Evolutionary conservation across 192 early-diverging fungal genomes (phyloP), one percentile per base, ranked within the genome.

Genomic region (Rhizoclosmatium globosum): DNA sequence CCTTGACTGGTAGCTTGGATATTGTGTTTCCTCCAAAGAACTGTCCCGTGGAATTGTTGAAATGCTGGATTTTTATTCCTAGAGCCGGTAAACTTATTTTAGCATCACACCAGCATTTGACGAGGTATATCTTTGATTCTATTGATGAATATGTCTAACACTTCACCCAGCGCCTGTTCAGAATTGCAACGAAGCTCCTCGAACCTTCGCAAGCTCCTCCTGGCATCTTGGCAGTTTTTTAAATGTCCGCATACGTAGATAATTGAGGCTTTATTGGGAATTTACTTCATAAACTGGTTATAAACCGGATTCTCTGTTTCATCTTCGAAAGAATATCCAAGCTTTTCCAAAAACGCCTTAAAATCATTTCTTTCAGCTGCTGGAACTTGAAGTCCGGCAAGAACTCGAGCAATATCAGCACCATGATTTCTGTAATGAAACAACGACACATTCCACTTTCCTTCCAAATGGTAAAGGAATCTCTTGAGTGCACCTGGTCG

Each of bases 241-340:
- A n/a, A n/a, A n/a, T n/a, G n/a, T n/a, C n/a, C n/a, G n/a, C n/a
- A n/a, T n/a, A n/a, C n/a, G n/a, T n/a, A n/a, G n/a, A n/a, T n/a
- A n/a, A n/a, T n/a, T n/a, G n/a, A n/a, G n/a, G n/a, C n/a, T n/a
- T n/a, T n/a, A n/a, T n/a, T n/a, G n/a, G n/a, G n/a, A n/a, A n/a
- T n/a, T n/a, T n/a, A n/a, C n/a, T n/a, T n/a, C 7, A 82, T 47
- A 44, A 95, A 95, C 68, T 92, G 87, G 83, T 92, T 88, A 82
- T 94, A 95, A 4, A 94, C 91, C 3, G 90, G 87, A 79, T 96
- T 96, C 76, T 92, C 84, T 1, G 94, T 96, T 53, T 82, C 76
- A 44, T 82, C 66, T 3, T 75, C 64, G 60, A 21, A 67, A 70
- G n/a, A 17, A 50, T 58, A 57, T 39, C 76, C 53, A 46, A 82